phyloP scores from a whole-genome alignment of 2,329 filamentous ascomycete genomes.

The Penicillium frequentans region DNA sequence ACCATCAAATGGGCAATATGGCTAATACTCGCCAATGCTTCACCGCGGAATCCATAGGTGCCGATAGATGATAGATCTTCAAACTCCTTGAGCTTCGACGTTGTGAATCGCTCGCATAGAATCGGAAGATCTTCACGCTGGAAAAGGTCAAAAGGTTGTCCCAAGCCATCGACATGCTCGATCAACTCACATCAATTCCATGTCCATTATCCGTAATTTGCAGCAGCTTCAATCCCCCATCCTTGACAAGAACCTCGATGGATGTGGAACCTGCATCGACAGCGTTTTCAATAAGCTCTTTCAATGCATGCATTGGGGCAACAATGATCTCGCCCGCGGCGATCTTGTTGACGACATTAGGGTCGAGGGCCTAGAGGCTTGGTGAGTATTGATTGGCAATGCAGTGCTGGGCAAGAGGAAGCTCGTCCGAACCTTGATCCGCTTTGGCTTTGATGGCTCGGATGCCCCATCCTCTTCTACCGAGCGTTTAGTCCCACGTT shows the following conservation, averaged over 20 bases:
- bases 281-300: constrained; percentile 95
- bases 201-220: constrained; percentile 98
- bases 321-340: constrained; percentile 98
- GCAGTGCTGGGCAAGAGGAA: neutral
- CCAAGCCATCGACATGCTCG: neutral
- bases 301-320: constrained; percentile 90
- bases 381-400: neutral
- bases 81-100: constrained; percentile 90
- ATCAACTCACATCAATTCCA: constrained; percentile 77
- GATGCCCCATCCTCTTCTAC: constrained; percentile 44
- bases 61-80: constrained; percentile 87
- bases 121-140: constrained; percentile 90
- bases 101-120: constrained; percentile 93
- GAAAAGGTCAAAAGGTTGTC: neutral
- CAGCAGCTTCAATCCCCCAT: constrained; percentile 89
- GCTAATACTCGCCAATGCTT: constrained; percentile 95
- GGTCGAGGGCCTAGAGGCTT: constrained; percentile 69
- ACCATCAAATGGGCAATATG: constrained; percentile 96
- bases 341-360: constrained; percentile 97
- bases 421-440: constrained; percentile 41
- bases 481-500: constrained; percentile 51
- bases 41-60: constrained; percentile 97
- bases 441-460: constrained; percentile 44
- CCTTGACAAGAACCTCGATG: constrained; percentile 88
- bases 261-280: constrained; percentile 95